phyloP scores from a whole-genome alignment of 345 rosid genomes.

The Boechera stricta region DNA sequence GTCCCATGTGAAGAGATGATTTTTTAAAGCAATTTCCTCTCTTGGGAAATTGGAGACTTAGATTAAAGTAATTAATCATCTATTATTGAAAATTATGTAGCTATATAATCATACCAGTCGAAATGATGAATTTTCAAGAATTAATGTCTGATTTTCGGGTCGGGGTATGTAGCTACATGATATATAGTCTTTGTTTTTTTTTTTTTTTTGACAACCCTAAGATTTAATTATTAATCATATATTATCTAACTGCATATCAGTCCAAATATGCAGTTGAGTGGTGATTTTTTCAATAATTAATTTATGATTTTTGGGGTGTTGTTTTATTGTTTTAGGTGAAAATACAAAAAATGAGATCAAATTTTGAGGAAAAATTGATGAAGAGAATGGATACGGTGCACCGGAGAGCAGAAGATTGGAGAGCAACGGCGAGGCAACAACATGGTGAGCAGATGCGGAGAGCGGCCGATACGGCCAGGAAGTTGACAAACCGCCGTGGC shows the following conservation, averaged over 20 bases:
- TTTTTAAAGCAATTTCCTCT: not conserved
- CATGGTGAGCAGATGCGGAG: slow-evolving; percentile 66
- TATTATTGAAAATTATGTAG: not conserved
- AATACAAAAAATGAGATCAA: slow-evolving; percentile 90
- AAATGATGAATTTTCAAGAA: not conserved
- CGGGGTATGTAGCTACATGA: not conserved
- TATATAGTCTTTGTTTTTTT: no score
- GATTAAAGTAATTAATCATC: slow-evolving; percentile 1
- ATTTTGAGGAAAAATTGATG: slow-evolving; percentile 85
- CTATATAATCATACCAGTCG: slow-evolving; percentile 13
- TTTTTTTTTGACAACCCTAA: no score
- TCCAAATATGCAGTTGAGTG: slow-evolving; percentile 2
- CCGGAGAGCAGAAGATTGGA: slow-evolving; percentile 82
- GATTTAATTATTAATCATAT: not conserved
- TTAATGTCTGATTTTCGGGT: not conserved
- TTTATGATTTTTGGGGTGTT: not conserved
- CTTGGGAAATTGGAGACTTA: slow-evolving; percentile 19
- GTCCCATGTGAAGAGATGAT: slow-evolving; percentile 38
- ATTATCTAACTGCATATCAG: not conserved
- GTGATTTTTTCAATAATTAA: not conserved
- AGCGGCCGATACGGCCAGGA: slow-evolving; percentile 55
- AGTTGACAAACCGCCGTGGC: slow-evolving; percentile 51
- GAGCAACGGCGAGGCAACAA: slow-evolving; percentile 65
- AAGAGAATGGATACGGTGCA: slow-evolving; percentile 79
- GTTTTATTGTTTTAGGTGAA: slow-evolving; percentile 59